These are phyloP conservation scores for Pseudophaeomoniella oleicola DNA, from an alignment of 2,329 filamentous ascomycete species.

Conservation along the genomic window DNA sequence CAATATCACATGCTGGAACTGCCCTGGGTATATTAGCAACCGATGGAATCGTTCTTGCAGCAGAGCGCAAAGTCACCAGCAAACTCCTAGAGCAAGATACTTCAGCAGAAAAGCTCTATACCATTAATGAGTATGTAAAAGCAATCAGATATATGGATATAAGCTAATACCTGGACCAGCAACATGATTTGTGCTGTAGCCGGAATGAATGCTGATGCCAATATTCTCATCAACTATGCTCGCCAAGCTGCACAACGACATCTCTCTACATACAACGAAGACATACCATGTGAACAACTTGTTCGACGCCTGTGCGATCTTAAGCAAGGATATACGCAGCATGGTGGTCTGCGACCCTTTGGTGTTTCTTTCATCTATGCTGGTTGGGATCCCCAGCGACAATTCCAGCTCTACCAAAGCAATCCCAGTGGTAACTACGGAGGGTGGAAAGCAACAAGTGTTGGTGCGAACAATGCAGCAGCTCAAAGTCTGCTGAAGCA, in stretches of 20 bases:
- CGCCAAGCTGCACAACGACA: conserved; percentile 93
- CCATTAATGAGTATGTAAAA: conserved; percentile 74
- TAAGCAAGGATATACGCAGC: conserved; percentile 98
- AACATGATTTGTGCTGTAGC: conserved; percentile 99
- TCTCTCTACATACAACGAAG: conserved; percentile 98
- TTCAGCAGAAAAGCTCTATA: conserved; percentile 98
- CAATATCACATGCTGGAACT: conserved; percentile 95
- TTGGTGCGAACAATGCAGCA: conserved; percentile 94
- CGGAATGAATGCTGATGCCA: conserved; percentile 97
- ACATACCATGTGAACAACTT: conserved; percentile 97
- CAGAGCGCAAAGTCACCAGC: conserved; percentile 97
- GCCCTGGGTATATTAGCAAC: conserved; percentile 92
- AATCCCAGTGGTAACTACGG: conserved; percentile 98
- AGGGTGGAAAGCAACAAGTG: conserved; percentile 97
- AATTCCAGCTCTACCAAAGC: conserved; percentile 98
- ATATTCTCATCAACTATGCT: conserved; percentile 99
- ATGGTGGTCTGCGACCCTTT: conserved; percentile 93
- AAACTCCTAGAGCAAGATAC: conserved; percentile 99
- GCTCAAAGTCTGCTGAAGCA: conserved; percentile 96
- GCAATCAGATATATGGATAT: background rate
- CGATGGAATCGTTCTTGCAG: conserved; percentile 95
- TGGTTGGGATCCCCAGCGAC: conserved; percentile 85
- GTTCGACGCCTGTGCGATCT: conserved; percentile 92
- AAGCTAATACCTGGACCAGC: conserved; percentile 32
- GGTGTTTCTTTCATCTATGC: conserved; percentile 99